Base-by-base conservation (phyloP, 805 yeast genomes). In the Cyberlindnera lachancei region DNA sequence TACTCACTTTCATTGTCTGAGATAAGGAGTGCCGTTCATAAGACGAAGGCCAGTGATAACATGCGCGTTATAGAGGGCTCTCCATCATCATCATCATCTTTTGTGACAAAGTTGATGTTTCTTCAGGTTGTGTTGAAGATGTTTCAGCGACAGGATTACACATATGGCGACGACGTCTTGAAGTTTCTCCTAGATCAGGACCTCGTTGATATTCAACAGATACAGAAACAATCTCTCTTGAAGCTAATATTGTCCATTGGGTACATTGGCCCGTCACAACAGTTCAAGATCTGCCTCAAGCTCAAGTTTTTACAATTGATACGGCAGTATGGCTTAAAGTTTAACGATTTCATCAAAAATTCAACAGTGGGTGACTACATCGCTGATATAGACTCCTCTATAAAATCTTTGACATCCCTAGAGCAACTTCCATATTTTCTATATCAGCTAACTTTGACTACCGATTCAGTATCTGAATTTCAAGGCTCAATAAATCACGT, bases 301-400 rank as follows among this genome's bases (percentile, higher is more conserved):
- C 26, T 51, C 25, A 46, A 48, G 23, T 50, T 50, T 18, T 24
- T 51, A 2, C 37, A 41, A 8, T 37, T 38, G 12, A 18, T 50
- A 6, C 21, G 29, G 3, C 18, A 16, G 11, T 46, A 44, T 34
- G 40, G 36, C 3, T n/a, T 47, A 9, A 28, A 33, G 8, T 42
- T 50, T 26, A 33, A 37, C 4, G 36, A 36, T 4, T 51, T 30
- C 24, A 40, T 50, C 12, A 27, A 45, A 3, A 51, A 46, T 27
- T 32, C 40, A 26, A 24, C 33, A 1, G 24, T 13, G 15, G 38
- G 31, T 3, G 15, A 31, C 7, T 44, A 40, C 17, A 22, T 38
- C 4, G 15, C 22, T 1, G 38, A 36, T 12, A n/a, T 41, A 15
- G 36, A 40, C 20, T 16, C 29, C 1, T 18, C 25, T 6, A 13